These are phyloP conservation scores for Diphasiastrum complanatum DNA, from an alignment of 83 land plant genomes.

Conservation along the genomic window DNA sequence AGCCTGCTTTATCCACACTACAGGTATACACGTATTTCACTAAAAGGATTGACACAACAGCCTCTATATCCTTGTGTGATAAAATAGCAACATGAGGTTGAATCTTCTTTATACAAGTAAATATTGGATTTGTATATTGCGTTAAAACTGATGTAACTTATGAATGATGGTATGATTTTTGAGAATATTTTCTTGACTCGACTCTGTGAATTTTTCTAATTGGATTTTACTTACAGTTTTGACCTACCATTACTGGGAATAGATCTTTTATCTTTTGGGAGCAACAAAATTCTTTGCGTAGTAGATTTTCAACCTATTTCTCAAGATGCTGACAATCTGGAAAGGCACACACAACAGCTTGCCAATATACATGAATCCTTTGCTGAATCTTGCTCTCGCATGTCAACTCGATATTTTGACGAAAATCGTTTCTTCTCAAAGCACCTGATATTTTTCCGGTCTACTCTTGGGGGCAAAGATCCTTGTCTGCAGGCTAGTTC, in stretches of 20 bases:
- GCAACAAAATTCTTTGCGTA: constrained; percentile 27
- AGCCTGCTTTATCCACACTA: constrained; percentile 34
- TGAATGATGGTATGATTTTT: neutral
- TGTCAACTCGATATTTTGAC: constrained; percentile 28
- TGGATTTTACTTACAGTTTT: constrained; percentile 27
- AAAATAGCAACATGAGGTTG: neutral
- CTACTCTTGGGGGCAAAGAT: constrained; percentile 26
- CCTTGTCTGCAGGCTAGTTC: constrained; percentile 22
- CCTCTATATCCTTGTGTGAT: neutral
- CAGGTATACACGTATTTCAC: constrained; percentile 10
- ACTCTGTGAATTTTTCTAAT: neutral
- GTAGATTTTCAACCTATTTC: constrained; percentile 33
- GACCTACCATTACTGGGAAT: constrained; percentile 39
- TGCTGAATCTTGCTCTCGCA: constrained; percentile 18
- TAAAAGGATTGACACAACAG: neutral
- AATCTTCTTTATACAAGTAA: neutral
- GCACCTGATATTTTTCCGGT: constrained; percentile 33
- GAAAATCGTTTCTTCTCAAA: constrained; percentile 31
- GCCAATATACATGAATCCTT: constrained; percentile 23
- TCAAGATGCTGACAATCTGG: constrained; percentile 28
- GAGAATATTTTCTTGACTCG: neutral
- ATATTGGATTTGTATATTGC: neutral
- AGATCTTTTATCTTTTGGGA: constrained; percentile 36
- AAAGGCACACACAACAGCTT: constrained; percentile 26
- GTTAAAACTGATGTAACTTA: neutral